phyloP scores from a whole-genome alignment of 805 yeast species.

The Candida krabiensis region DNA sequence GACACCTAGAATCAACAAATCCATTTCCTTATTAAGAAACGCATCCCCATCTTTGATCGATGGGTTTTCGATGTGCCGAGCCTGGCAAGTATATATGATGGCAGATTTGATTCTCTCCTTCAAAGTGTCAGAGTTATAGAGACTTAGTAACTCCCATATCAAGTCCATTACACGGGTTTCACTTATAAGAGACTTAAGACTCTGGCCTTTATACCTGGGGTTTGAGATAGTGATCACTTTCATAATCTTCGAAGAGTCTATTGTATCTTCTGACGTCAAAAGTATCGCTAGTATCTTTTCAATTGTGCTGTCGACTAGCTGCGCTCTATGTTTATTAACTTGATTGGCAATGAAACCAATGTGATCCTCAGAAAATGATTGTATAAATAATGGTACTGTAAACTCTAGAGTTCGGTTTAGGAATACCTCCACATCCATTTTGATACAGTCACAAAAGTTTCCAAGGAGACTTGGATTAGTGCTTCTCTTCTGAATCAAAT shows the following conservation, averaged over 20 bases:
- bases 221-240: constrained; percentile 53
- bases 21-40: constrained; percentile 43
- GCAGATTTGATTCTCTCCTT: constrained; percentile 40
- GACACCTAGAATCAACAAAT: constrained; percentile 66
- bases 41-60: constrained; percentile 32
- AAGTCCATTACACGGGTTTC: constrained; percentile 26
- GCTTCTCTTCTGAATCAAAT: constrained; percentile 54
- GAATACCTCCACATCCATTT: constrained; percentile 60
- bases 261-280: constrained; percentile 47
- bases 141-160: constrained; percentile 46
- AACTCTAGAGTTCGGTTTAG: constrained; percentile 67
- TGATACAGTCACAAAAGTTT: constrained; percentile 63
- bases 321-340: constrained; percentile 42
- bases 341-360: constrained; percentile 62
- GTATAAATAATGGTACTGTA: constrained; percentile 75
- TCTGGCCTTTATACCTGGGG: constrained; percentile 41
- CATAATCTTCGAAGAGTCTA: constrained; percentile 50
- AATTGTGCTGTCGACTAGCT: constrained; percentile 48
- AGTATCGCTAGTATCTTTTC: constrained; percentile 59
- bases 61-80: constrained; percentile 17
- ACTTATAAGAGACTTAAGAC: constrained; percentile 33
- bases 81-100: constrained; percentile 31
- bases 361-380: constrained; percentile 61
- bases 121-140: constrained; percentile 33
- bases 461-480: constrained; percentile 53